Evolutionary conservation across 768 basidiomycete species (phyloP).

Genomic region (Hygrocybe punicea): DNA sequence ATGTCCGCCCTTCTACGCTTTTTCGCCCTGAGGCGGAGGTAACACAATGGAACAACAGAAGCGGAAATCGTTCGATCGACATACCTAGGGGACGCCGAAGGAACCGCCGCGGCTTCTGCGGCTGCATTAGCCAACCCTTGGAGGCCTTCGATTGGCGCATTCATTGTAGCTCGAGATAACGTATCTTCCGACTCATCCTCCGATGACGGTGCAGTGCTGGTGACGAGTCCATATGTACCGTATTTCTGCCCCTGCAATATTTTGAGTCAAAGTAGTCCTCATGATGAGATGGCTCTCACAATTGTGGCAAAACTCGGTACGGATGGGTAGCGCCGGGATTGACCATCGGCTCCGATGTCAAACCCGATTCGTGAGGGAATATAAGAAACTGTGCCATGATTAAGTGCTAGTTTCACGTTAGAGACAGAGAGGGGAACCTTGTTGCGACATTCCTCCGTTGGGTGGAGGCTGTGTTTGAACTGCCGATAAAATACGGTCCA

Average conservation of each 20-base stretch:
- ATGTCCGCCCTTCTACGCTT: slow-evolving; percentile 84
- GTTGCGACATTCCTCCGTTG: slow-evolving; percentile 24
- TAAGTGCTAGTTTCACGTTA: slow-evolving; percentile 27
- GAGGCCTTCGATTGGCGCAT: slow-evolving; percentile 90
- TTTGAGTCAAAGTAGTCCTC: slow-evolving; percentile 16
- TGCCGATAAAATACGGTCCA: slow-evolving; percentile 76
- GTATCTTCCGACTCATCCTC: slow-evolving; percentile 93
- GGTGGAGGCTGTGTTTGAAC: slow-evolving; percentile 48
- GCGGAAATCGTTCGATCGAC: slow-evolving; percentile 7
- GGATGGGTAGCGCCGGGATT: slow-evolving; percentile 64
- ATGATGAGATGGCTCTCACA: slow-evolving; percentile 36
- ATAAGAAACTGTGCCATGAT: slow-evolving; percentile 44
- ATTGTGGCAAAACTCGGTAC: slow-evolving; percentile 91
- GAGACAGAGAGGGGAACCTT: slow-evolving; percentile 35
- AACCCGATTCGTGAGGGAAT: slow-evolving; percentile 40
- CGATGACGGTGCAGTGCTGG: slow-evolving; percentile 78
- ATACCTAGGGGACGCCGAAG: slow-evolving; percentile 64
- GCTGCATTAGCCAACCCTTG: slow-evolving; percentile 94
- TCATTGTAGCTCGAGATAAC: slow-evolving; percentile 75
- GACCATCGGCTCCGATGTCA: slow-evolving; percentile 34
- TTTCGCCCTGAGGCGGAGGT: slow-evolving; percentile 52
- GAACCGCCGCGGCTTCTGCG: slow-evolving; percentile 83
- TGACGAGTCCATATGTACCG: slow-evolving; percentile 85
- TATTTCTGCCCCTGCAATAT: slow-evolving; percentile 74
- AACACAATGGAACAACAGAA: slow-evolving; percentile 2